Percentiles rank a stretch among this genome's conserved stretches.
phyloP scores from a whole-genome alignment of 768 basidiomycete species.

The Coprinopsis cinerea region DNA sequence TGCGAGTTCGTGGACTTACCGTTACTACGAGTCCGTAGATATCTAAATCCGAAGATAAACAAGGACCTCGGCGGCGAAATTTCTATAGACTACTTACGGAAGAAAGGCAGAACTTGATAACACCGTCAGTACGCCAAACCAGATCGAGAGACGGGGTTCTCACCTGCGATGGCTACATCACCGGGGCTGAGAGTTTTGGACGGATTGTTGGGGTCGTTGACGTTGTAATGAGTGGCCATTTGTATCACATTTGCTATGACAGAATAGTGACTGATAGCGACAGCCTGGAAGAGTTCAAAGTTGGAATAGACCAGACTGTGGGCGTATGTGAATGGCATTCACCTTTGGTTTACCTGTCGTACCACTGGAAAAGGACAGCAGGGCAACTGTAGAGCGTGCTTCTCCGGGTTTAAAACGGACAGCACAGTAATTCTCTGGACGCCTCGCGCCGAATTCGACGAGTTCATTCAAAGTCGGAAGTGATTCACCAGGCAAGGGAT shows the following conservation, averaged over 20 bases:
- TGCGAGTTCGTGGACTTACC: no score
- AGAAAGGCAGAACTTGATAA: constrained; percentile 50
- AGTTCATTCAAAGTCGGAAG: constrained; percentile 38
- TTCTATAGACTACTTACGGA: constrained; percentile 30
- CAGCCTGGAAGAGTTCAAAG: constrained; percentile 40
- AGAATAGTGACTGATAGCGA: constrained; percentile 58
- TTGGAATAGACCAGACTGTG: neutral
- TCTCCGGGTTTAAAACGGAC: constrained; percentile 48
- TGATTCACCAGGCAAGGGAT: constrained; percentile 13
- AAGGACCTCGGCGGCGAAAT: neutral
- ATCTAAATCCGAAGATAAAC: constrained; percentile 28
- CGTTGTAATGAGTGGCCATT: constrained; percentile 43
- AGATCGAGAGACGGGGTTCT: constrained; percentile 17
- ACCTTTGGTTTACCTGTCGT: constrained; percentile 57
- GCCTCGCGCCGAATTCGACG: constrained; percentile 34
- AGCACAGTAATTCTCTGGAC: constrained; percentile 37
- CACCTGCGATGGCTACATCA: constrained; percentile 53
- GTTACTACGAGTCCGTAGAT: constrained; percentile 56
- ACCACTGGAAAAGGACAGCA: constrained; percentile 69
- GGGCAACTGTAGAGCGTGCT: constrained; percentile 55
- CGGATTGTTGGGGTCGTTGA: constrained; percentile 35
- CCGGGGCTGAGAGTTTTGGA: constrained; percentile 43
- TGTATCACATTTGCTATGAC: constrained; percentile 63
- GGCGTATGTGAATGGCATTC: neutral
- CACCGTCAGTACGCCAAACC: neutral